Base-by-base conservation (phyloP, 2,329 filamentous ascomycete genomes). In the Escovopsis sp. region DNA sequence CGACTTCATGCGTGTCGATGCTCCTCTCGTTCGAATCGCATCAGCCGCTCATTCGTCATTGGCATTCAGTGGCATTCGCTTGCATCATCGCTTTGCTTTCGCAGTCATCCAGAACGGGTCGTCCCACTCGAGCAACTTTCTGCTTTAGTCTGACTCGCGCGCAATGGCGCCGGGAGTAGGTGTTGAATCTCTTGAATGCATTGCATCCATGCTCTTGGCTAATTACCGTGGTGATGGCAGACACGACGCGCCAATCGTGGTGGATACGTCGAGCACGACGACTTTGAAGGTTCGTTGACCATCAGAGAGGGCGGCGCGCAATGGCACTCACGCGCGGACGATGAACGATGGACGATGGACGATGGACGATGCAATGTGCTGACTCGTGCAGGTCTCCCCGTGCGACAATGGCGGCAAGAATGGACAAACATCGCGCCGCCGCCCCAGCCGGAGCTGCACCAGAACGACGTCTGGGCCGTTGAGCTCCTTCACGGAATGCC, bases 351-450 rank as follows among this genome's bases (percentile, higher is more conserved):
- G 20, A 15, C 30, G 29, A 25, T 32, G 24, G 5, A 13, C 10
- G 15, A 14, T 27, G 9, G 13, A 41, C 41, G 24, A 20, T 33
- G 40, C 43, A 39, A 27, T 35, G 48, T 9, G 42, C 50, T 58
- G 42, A 30, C 27, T 30, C 13, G 20, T 30, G 67, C 74, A 70
- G 85, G 87, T 45, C 72, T 95, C 10, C 89, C 89, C 13, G 82
- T 95, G 44, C 81, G 87, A 54, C 86, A 94, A 72, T 96, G 87
- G 82, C 79, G 84, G 43, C 78, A 83, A 48, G 77, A 82, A 44
- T 68, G 67, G 62, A 72, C 85, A 43, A 80, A 66, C 35, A 66
- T 89, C 54, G 77, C 76, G 49, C 79, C 84, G 40, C 75, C 75
- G 11, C 70, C 75, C 32, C 67, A 76, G 47, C 81, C 88, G 51